phyloP scores from a whole-genome alignment of 768 basidiomycete species.

The Phallus indusiatus region DNA sequence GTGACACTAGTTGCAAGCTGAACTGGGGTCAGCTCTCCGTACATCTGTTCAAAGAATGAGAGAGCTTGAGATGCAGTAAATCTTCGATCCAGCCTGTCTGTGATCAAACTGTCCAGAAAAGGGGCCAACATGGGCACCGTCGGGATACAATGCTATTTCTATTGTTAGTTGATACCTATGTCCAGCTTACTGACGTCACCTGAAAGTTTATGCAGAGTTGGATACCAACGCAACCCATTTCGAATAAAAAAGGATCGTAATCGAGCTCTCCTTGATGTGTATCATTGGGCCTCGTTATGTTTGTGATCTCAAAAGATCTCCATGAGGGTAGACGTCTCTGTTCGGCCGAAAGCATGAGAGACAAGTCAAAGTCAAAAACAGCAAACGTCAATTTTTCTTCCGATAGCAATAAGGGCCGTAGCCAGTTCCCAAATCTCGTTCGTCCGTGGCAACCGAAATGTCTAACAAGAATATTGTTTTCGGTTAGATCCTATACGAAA shows the following conservation, averaged over 20 bases:
- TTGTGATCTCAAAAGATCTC: neutral
- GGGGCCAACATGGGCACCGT: neutral
- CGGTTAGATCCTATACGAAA: neutral
- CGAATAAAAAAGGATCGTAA: neutral
- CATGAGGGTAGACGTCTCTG: neutral
- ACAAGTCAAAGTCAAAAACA: neutral
- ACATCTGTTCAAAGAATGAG: neutral
- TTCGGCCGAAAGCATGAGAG: neutral
- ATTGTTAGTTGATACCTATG: neutral
- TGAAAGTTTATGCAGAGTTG: neutral
- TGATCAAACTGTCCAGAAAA: neutral
- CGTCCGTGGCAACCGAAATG: neutral
- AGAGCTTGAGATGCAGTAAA: neutral
- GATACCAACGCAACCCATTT: neutral
- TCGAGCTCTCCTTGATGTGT: neutral
- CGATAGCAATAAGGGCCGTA: neutral
- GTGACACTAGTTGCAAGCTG: neutral
- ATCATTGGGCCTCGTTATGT: neutral
- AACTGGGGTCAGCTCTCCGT: neutral
- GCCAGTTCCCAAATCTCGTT: neutral
- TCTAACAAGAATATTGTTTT: neutral
- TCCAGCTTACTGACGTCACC: neutral
- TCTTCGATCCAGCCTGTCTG: neutral
- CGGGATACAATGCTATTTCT: neutral
- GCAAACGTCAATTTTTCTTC: neutral